Evolutionary conservation across 352 stramenopile genomes (phyloP).

Genomic region (Phytophthora idaei): DNA sequence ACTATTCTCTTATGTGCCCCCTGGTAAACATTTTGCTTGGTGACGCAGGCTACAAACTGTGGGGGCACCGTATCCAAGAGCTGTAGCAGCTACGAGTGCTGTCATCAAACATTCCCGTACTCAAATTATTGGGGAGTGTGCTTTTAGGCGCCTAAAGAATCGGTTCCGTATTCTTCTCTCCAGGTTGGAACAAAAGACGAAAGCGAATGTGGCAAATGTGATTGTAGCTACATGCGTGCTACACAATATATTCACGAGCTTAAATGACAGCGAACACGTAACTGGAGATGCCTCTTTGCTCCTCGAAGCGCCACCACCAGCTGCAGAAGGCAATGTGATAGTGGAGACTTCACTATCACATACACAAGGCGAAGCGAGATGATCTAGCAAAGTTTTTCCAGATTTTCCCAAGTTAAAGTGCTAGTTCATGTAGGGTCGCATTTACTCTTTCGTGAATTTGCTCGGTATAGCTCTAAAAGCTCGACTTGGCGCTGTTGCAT

Average conservation of each 20-base stretch:
- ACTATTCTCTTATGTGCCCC: neutral
- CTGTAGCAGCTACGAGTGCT: neutral
- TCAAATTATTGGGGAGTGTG: neutral
- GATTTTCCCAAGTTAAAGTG: neutral
- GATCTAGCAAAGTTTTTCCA: neutral
- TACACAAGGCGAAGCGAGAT: neutral
- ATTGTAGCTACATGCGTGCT: neutral
- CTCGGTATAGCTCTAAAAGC: neutral
- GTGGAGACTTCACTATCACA: neutral
- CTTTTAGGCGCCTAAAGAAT: neutral
- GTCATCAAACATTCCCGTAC: neutral
- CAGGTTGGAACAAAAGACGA: neutral
- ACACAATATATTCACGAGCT: neutral
- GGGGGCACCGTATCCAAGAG: neutral
- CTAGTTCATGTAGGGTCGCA: neutral
- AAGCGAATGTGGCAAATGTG: neutral
- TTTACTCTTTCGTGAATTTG: neutral
- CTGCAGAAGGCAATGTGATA: neutral
- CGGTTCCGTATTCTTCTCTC: neutral
- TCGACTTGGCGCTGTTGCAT: neutral
- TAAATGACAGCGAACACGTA: neutral
- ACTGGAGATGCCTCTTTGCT: neutral
- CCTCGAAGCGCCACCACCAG: neutral
- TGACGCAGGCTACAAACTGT: neutral
- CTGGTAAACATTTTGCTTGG: neutral